Evolutionary conservation across 2,329 filamentous ascomycete species (phyloP), one percentile per base, ranked within the genome.

Genomic region (Xylariales sp.): DNA sequence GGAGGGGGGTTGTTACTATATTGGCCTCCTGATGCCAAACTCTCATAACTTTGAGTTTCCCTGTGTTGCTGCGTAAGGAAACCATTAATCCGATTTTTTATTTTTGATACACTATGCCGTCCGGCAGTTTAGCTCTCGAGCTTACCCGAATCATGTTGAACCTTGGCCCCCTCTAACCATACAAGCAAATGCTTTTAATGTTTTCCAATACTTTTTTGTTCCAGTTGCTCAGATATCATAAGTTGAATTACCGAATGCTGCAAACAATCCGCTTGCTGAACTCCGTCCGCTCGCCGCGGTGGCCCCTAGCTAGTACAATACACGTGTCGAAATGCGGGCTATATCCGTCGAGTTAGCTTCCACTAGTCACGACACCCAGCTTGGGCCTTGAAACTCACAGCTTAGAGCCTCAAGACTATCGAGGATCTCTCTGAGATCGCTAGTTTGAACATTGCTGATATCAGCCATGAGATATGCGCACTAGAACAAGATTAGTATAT

Each of bases 401-500:
- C 86, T 90, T 70, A 97, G 85, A 67, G 86, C 87, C 80, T 98
- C 94, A 46, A 99, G 85, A 75, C 87, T 90, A 73, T 95, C 91
- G 73, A 91, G 93, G 62, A 99, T 89, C 68, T 93, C 90, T 82
- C 93, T 94, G 79, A 98, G 93, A 76, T 97, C 91, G 48, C 85
- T 85, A 58, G 88, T 86, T 76, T 91, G 89, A 74, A 98, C 93
- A 70, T 92, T 89, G 82, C 93, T 97, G 75, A 99, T 92, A 83
- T 99, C 96, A 7, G 96, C 96, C 94, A 99, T 97, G 70, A 99
- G 85, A 79, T 99, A 99, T 23, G 96, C 96, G 72, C 96, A 87
- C 86, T 91, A 73, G 14, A 64, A 5, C 62, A 53, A 65, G 62
- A 36, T 65, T 59, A 66, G 62, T 43, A 14, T 55, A 34, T 50